Percentiles rank a stretch among this genome's conserved stretches.
Conservation (phyloP, 2,329 filamentous ascomycete genomes). For the Dothideomycetes sp. region DNA sequence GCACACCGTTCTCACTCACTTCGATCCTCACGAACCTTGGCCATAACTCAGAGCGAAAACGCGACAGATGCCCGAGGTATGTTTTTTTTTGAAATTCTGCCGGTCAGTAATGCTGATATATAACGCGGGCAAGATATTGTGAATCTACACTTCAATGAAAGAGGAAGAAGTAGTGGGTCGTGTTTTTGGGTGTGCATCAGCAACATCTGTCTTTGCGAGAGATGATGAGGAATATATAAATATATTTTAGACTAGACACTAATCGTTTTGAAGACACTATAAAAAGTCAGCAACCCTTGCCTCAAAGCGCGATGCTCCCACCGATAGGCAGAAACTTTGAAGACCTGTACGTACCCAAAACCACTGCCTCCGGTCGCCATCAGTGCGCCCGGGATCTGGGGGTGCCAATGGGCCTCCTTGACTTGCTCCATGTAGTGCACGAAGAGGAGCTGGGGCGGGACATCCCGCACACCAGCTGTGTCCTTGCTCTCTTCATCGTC, state of each 20-base stretch:
- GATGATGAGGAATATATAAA: neutral
- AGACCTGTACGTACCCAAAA: constrained; percentile 47
- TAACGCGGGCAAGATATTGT: too few relatives aligned
- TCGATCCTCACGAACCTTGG: too few relatives aligned
- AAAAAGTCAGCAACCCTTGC: neutral
- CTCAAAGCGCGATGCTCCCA: neutral
- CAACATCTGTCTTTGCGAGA: neutral
- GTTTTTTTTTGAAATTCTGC: too few relatives aligned
- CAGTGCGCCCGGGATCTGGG: constrained; percentile 80
- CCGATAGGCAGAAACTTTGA: constrained; percentile 19
- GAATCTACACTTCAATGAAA: too few relatives aligned
- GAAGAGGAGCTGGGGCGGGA: constrained; percentile 89
- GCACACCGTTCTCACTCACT: too few relatives aligned
- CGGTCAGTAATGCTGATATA: too few relatives aligned
- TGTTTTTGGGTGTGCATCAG: neutral
- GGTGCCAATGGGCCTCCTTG: constrained; percentile 96
- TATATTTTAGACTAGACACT: constrained; percentile 21
- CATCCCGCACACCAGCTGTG: constrained; percentile 74
- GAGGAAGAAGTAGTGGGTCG: neutral
- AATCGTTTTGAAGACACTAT: constrained; percentile 28
- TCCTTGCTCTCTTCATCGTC: constrained; percentile 95
- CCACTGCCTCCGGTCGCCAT: constrained; percentile 81
- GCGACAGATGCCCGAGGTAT: too few relatives aligned
- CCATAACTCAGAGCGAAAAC: too few relatives aligned
- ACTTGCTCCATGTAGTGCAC: constrained; percentile 92